Conservation (phyloP, 2,329 filamentous ascomycete genomes). For the Fonsecaea monophora region DNA sequence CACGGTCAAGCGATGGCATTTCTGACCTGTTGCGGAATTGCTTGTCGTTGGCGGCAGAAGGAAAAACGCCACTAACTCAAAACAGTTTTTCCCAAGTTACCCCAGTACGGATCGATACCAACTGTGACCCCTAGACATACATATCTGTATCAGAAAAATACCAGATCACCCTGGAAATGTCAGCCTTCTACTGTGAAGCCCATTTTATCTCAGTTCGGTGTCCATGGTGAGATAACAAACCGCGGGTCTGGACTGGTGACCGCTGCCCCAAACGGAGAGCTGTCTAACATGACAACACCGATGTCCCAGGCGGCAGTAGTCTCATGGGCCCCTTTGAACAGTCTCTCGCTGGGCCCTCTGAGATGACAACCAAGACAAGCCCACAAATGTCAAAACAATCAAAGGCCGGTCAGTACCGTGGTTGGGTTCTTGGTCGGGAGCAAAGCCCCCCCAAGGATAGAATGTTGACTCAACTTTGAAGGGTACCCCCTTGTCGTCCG, state of each 20-base stretch:
- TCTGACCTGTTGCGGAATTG: neutral
- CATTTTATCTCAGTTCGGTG: too few relatives aligned
- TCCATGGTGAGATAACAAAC: too few relatives aligned
- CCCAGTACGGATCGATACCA: too few relatives aligned
- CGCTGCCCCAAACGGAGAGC: neutral
- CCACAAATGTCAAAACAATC: neutral
- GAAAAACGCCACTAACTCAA: neutral
- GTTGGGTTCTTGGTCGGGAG: neutral
- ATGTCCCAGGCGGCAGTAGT: neutral
- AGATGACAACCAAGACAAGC: neutral
- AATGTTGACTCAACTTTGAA: neutral
- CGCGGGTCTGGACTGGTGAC: too few relatives aligned
- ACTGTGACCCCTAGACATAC: neutral
- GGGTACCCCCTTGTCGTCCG: neutral
- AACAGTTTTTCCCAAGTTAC: too few relatives aligned
- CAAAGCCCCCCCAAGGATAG: neutral
- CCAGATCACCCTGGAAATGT: too few relatives aligned
- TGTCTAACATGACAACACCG: neutral
- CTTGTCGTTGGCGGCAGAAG: neutral
- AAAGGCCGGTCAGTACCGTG: neutral
- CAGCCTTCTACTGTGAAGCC: too few relatives aligned
- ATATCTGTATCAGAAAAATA: neutral
- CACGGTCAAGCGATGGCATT: neutral
- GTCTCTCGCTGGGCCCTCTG: neutral
- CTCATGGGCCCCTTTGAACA: neutral